phyloP scores from a whole-genome alignment of 192 early-diverging fungal species.

The Coemansia sp. region DNA sequence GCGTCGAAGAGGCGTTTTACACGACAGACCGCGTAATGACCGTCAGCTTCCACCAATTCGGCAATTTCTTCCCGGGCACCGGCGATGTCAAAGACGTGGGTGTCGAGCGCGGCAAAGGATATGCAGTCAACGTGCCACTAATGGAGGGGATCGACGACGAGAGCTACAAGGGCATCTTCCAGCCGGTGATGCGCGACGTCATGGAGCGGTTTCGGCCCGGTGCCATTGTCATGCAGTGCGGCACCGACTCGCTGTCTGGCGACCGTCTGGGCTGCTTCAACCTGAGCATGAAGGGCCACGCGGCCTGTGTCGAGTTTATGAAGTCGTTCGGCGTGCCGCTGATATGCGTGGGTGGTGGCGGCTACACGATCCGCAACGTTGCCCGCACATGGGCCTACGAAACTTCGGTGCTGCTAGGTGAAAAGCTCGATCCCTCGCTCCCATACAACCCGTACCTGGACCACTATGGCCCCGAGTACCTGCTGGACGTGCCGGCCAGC shows the following conservation, averaged over 20 bases:
- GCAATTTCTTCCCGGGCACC: conserved; percentile 96
- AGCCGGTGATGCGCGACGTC: conserved; percentile 76
- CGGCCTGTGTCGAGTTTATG: conserved; percentile 87
- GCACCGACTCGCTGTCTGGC: conserved; percentile 86
- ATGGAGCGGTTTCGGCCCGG: conserved; percentile 87
- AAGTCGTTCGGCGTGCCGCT: conserved; percentile 87
- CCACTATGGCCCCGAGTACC: conserved; percentile 88
- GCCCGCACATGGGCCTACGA: conserved; percentile 95
- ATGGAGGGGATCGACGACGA: conserved; percentile 90
- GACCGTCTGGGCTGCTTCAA: conserved; percentile 95
- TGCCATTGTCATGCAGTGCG: conserved; percentile 89
- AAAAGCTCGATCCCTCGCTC: conserved; percentile 59
- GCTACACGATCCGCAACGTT: conserved; percentile 95
- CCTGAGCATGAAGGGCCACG: conserved; percentile 88
- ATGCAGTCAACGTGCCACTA: conserved; percentile 93
- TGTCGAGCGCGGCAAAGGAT: conserved; percentile 76
- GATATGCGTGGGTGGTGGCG: conserved; percentile 90
- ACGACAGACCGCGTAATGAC: conserved; percentile 99
- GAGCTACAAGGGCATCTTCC: conserved; percentile 84
- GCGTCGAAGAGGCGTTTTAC: conserved; percentile 98
- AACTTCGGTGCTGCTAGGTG: conserved; percentile 75
- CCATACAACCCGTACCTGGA: conserved; percentile 85
- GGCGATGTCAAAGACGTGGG: conserved; percentile 93
- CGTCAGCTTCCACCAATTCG: conserved; percentile 95
- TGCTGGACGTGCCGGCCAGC: conserved; percentile 76